These are phyloP conservation scores for Malassezia arunalokei DNA, from an alignment of 1,284 basidiomycete species.

Conservation along the genomic window DNA sequence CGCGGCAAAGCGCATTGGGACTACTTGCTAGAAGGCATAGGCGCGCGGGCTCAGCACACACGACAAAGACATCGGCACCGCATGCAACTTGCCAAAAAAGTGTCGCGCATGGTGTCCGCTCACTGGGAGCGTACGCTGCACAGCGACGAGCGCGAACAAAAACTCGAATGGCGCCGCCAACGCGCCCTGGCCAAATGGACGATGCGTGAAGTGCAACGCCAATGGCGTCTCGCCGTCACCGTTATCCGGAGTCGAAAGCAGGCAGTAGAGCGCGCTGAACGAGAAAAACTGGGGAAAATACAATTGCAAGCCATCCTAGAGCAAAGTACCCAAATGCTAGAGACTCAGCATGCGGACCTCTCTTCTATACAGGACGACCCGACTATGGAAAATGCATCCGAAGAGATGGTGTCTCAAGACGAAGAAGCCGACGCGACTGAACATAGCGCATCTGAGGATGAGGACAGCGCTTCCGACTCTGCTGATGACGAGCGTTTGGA, in stretches of 20 bases:
- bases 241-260: constrained; percentile 64
- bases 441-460: constrained; percentile 44
- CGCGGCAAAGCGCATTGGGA: constrained; percentile 26
- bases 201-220: constrained; percentile 59
- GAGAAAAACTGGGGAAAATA: constrained; percentile 60
- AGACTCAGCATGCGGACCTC: constrained; percentile 52
- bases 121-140: constrained; percentile 64
- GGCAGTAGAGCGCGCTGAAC: constrained; percentile 55
- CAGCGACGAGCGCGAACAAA: constrained; percentile 55
- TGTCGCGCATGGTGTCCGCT: constrained; percentile 60
- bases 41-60: constrained; percentile 19
- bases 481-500: constrained; percentile 30
- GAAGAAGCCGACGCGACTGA: constrained; percentile 28
- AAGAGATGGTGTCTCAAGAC: constrained; percentile 15
- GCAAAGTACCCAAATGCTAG: constrained; percentile 74
- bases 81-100: constrained; percentile 47
- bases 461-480: constrained; percentile 2
- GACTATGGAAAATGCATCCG: constrained; percentile 12
- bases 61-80: constrained; percentile 41
- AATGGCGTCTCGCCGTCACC: constrained; percentile 81
- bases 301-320: constrained; percentile 82
- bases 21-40: constrained; percentile 23
- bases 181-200: constrained; percentile 61
- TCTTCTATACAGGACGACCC: background rate
- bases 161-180: constrained; percentile 59